Evolutionary conservation across 352 stramenopile genomes (phyloP), one percentile per base, ranked within the genome.

Genomic region (Globisporangium lucens): DNA sequence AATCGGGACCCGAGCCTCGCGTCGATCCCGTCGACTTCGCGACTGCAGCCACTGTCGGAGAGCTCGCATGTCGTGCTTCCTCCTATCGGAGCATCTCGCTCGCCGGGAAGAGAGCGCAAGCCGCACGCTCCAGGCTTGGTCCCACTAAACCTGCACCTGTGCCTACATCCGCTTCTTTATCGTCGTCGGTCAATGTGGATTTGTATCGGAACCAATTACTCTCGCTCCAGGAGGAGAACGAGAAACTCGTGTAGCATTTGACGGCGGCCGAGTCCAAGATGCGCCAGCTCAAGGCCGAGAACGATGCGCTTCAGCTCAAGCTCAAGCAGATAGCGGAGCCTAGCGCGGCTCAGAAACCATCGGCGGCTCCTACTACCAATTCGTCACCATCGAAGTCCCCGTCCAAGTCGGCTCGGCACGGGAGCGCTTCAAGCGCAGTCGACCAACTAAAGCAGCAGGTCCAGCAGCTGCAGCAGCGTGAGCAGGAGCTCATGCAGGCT

Each of bases 401-500:
- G 41, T 68, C 29, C 24, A 74, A 67, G 24, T 68, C 57, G 9
- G 33, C 61, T 51, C 65, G 57, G 0, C 36, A 46, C 8, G 36
- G 35, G 2, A 57, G 7, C 38, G 35, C 57, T 29, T 51, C 62
- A 13, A 38, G 22, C 4, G 52, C 74, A 20, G 63, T 78, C 17
- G 75, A 75, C 12, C 73, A 87, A 47, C 71, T 90, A 33, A 80
- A 75, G 30, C 58, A 79, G 17, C 85, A 91, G 33, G 77, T 93
- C 13, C 68, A 85, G 70, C 85, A 92, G 20, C 72, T 94, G 24
- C 83, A 89, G 63, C 74, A 85, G 61, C 83, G 82, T n/a, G 85
- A 94, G 55, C 82, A 94, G 62, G 85, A 94, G 63, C 82, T 94
- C 36, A 92, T 94, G 85, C 81, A 89, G 59, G 85, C 85, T 46